These are phyloP conservation scores for Calonectria ilicicola DNA, from an alignment of 2,329 filamentous ascomycete genomes.

Conservation along the genomic window DNA sequence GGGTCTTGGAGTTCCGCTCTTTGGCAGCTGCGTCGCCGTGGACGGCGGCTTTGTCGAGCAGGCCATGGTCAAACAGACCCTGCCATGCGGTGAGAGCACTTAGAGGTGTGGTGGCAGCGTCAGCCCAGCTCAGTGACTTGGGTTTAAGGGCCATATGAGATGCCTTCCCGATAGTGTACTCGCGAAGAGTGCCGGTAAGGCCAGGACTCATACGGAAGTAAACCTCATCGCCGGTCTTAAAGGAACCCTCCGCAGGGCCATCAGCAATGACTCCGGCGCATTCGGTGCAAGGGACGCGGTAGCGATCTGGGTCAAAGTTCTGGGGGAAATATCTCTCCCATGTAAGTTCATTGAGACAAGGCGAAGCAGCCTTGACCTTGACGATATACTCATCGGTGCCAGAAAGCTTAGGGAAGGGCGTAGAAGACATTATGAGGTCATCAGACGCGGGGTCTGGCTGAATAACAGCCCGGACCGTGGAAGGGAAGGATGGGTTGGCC, in stretches of 20 bases:
- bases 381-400: conserved; percentile 45
- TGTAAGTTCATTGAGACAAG: conserved; percentile 47
- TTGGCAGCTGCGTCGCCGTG: conserved; percentile 42
- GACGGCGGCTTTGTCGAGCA: conserved; percentile 43
- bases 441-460: conserved; percentile 36
- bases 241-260: conserved; percentile 44
- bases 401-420: conserved; percentile 36
- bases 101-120: conserved; percentile 53
- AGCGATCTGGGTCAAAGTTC: conserved; percentile 34
- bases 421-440: conserved; percentile 31
- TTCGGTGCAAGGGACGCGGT: conserved; percentile 52
- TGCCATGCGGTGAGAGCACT: conserved; percentile 57
- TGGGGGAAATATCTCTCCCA: conserved; percentile 43
- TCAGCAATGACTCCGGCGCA: conserved; percentile 52
- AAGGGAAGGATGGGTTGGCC: conserved; percentile 19
- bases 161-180: conserved; percentile 48
- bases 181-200: conserved; percentile 44
- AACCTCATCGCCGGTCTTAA: conserved; percentile 50
- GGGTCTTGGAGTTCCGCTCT: conserved; percentile 41
- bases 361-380: conserved; percentile 48
- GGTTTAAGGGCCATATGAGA: conserved; percentile 51
- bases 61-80: conserved; percentile 52
- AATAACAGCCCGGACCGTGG: conserved; percentile 39
- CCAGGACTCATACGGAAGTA: conserved; percentile 46
- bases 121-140: conserved; percentile 44